Percentiles rank a stretch among this genome's conserved stretches.
Evolutionary conservation across 1,139 yeast genomes (phyloP).

Genomic region (Hyphopichia burtonii): DNA sequence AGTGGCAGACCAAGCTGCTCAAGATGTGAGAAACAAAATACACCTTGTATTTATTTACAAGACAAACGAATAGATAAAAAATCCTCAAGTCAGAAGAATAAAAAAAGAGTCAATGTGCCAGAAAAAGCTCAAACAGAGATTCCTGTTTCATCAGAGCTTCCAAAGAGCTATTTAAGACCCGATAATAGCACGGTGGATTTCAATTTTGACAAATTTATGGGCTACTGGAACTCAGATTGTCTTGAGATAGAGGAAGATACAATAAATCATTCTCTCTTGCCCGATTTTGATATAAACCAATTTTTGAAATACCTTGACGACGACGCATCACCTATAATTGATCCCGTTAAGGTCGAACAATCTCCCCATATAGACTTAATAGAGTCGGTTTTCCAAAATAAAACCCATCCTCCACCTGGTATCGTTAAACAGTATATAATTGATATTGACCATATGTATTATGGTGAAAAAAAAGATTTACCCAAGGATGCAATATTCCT

Average conservation of each 20-base stretch:
- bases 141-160: neutral
- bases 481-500: neutral
- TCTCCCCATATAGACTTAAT: neutral
- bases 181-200: neutral
- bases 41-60: neutral
- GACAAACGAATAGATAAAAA: neutral
- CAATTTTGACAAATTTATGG: neutral
- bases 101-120: neutral
- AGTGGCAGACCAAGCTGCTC: neutral
- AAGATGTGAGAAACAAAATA: neutral
- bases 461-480: neutral
- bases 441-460: neutral
- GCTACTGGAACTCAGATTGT: neutral
- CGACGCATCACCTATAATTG: neutral
- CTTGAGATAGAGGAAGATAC: neutral
- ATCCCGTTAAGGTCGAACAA: neutral
- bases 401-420: conserved; percentile 1
- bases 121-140: neutral
- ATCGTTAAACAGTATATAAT: neutral
- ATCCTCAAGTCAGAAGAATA: neutral
- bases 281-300: neutral
- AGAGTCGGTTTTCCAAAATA: neutral
- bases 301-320: neutral
- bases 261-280: neutral
- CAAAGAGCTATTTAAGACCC: neutral